Evolutionary conservation across 1,284 basidiomycete species (phyloP).

Genomic region (Athelia psychrophila): DNA sequence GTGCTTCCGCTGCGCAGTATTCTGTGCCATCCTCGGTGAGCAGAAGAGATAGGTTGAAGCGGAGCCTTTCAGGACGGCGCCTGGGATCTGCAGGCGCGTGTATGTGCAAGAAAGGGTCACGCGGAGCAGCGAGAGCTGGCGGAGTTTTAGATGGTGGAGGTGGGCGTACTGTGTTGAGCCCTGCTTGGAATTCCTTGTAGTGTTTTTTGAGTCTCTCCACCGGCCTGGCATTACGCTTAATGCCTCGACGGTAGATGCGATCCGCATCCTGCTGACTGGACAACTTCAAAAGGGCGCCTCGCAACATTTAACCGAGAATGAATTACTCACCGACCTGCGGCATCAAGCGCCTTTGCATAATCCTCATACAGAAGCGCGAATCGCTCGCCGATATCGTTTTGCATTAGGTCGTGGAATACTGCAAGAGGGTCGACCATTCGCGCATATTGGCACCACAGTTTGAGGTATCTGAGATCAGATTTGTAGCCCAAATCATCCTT

Average conservation of each 20-base stretch:
- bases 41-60: constrained; percentile 63
- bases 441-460: constrained; percentile 85
- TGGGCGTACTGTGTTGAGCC: constrained; percentile 38
- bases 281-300: constrained; percentile 4
- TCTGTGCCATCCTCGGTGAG: constrained; percentile 68
- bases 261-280: constrained; percentile 77
- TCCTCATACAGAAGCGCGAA: constrained; percentile 86
- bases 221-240: constrained; percentile 80
- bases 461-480: constrained; percentile 86
- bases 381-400: constrained; percentile 75
- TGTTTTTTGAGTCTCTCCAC: constrained; percentile 82
- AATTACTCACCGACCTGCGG: constrained; percentile 66
- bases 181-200: constrained; percentile 79
- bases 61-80: constrained; percentile 66
- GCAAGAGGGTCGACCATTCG: constrained; percentile 56
- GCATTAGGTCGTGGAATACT: constrained; percentile 75
- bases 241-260: constrained; percentile 80
- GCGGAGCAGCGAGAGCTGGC: constrained; percentile 5
- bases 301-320: background rate
- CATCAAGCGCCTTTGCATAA: constrained; percentile 76
- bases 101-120: constrained; percentile 39
- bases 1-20: constrained; percentile 72
- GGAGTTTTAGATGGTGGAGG: constrained; percentile 24
- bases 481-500: constrained; percentile 78
- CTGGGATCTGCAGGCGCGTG: constrained; percentile 62